phyloP scores from a whole-genome alignment of 768 basidiomycete species.

The Leccinum uliginosum region DNA sequence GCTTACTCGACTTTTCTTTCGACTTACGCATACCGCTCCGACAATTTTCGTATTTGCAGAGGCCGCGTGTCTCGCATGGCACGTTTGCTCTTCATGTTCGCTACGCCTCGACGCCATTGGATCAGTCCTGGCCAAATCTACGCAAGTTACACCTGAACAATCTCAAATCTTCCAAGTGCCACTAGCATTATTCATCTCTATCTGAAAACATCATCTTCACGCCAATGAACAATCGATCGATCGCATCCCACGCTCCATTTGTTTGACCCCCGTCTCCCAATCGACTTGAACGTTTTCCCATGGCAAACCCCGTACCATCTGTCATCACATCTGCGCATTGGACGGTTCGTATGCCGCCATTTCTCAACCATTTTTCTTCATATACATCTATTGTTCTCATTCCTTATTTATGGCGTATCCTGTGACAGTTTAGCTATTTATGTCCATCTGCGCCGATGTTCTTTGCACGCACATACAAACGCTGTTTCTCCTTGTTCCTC shows the following conservation, averaged over 20 bases:
- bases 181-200: constrained; percentile 17
- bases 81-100: constrained; percentile 11
- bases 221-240: constrained; percentile 19
- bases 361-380: constrained; percentile 6
- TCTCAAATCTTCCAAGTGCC: constrained; percentile 13
- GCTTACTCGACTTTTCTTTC: constrained; percentile 3
- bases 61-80: constrained; percentile 12
- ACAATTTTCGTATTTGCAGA: constrained; percentile 9
- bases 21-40: constrained; percentile 10
- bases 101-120: constrained; percentile 14
- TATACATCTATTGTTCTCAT: constrained; percentile 12
- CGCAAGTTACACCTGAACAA: constrained; percentile 7
- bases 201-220: constrained; percentile 19
- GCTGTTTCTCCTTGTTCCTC: not conserved
- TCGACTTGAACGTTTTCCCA: constrained; percentile 9
- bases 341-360: constrained; percentile 28
- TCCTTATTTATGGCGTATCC: constrained; percentile 31
- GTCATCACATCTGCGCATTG: constrained; percentile 27
- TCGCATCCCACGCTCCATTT: constrained; percentile 29
- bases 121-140: constrained; percentile 11
- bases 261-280: constrained; percentile 25
- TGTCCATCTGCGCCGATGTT: constrained; percentile 30
- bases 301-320: constrained; percentile 18
- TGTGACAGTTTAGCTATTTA: constrained; percentile 26
- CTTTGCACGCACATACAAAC: no score